A percentile compares a stretch with the other conserved stretches of the same genome.
These are phyloP conservation scores for Ciborinia camelliae DNA, from an alignment of 2,329 filamentous ascomycete genomes.

Conservation along the genomic window DNA sequence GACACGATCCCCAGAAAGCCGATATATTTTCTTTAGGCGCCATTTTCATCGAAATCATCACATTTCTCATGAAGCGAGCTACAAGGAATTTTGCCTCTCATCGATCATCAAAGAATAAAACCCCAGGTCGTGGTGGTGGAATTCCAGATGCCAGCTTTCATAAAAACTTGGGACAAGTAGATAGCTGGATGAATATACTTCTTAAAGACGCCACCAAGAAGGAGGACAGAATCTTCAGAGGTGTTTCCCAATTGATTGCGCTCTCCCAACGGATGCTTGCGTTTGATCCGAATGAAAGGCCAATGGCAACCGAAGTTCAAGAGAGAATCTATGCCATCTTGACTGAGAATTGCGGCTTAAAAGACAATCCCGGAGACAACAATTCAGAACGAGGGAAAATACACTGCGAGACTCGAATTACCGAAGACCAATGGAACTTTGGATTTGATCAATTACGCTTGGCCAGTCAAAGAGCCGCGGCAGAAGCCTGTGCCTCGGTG, in stretches of 20 bases:
- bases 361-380: neutral
- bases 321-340: slow-evolving; percentile 52
- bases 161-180: slow-evolving; percentile 64
- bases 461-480: slow-evolving; percentile 34
- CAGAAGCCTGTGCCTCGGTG: slow-evolving; percentile 34
- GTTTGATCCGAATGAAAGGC: slow-evolving; percentile 50
- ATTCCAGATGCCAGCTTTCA: slow-evolving; percentile 68
- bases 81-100: slow-evolving; percentile 63
- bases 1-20: slow-evolving; percentile 54
- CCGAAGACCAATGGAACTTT: slow-evolving; percentile 29
- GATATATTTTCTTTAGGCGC: slow-evolving; percentile 74
- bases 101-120: slow-evolving; percentile 63
- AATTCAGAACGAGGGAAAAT: slow-evolving; percentile 21
- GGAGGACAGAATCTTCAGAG: slow-evolving; percentile 47
- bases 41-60: slow-evolving; percentile 68
- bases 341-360: slow-evolving; percentile 35
- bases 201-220: slow-evolving; percentile 54
- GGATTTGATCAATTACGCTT: slow-evolving; percentile 34
- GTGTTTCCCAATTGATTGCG: slow-evolving; percentile 51
- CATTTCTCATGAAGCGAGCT: slow-evolving; percentile 65
- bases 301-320: slow-evolving; percentile 51
- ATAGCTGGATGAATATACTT: slow-evolving; percentile 62
- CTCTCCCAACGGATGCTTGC: slow-evolving; percentile 55
- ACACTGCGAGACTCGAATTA: slow-evolving; percentile 29
- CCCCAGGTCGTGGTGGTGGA: slow-evolving; percentile 48